phyloP scores from a whole-genome alignment of 352 stramenopile species.

The Pythium phragmitis region DNA sequence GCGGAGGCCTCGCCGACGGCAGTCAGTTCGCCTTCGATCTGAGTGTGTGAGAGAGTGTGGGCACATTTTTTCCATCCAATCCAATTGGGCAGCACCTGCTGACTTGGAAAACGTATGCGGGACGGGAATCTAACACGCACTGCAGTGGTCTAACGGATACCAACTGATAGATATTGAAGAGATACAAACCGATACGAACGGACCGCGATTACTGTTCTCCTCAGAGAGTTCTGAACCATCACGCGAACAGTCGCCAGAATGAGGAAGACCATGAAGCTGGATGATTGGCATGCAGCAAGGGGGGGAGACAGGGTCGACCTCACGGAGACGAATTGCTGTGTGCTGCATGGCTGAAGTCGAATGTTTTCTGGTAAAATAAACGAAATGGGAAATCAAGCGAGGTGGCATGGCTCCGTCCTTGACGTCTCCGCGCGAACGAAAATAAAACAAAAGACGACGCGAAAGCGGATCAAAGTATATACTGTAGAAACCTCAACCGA shows the following conservation, averaged over 20 bases:
- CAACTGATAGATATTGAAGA: neutral
- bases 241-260: too few species aligned
- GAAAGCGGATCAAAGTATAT: neutral
- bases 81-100: neutral
- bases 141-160: neutral
- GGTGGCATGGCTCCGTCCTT: neutral
- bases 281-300: neutral
- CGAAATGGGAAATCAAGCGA: neutral
- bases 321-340: neutral
- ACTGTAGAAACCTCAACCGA: too few species aligned
- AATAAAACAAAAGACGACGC: constrained; percentile 7
- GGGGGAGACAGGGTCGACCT: neutral
- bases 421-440: constrained; percentile 8
- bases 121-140: constrained; percentile 9
- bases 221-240: too few species aligned
- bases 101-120: constrained; percentile 9
- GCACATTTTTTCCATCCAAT: constrained; percentile 5
- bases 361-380: constrained; percentile 15
- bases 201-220: neutral
- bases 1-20: neutral
- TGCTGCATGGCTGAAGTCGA: neutral
- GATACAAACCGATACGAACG: constrained; percentile 1
- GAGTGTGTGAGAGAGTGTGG: neutral
- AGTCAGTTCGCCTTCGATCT: constrained; percentile 6
- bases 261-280: neutral